Conservation (phyloP, 2,329 filamentous ascomycete genomes). For the Colletotrichum magnum region DNA sequence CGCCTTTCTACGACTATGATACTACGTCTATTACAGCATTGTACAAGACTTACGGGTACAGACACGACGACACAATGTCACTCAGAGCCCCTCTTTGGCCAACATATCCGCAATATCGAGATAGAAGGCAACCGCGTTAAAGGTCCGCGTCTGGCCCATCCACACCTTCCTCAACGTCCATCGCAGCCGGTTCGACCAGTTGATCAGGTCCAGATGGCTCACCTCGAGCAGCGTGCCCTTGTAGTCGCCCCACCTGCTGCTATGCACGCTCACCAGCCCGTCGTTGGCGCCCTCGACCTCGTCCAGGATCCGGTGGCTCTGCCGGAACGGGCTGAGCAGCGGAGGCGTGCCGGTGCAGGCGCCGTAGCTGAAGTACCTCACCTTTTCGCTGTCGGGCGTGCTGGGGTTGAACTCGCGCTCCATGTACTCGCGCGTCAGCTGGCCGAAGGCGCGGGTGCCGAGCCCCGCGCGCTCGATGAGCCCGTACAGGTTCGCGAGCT, state of each 20-base stretch:
- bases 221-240: slow-evolving; percentile 74
- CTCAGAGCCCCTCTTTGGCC: slow-evolving; percentile 72
- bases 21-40: background rate
- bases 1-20: background rate
- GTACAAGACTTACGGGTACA: background rate
- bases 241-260: slow-evolving; percentile 74
- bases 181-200: slow-evolving; percentile 74
- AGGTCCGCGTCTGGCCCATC: slow-evolving; percentile 69
- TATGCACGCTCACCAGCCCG: slow-evolving; percentile 76
- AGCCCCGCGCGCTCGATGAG: slow-evolving; percentile 66
- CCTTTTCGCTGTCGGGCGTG: slow-evolving; percentile 65
- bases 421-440: slow-evolving; percentile 74
- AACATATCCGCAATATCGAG: slow-evolving; percentile 78
- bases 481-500: slow-evolving; percentile 69
- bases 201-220: slow-evolving; percentile 76
- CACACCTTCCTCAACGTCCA: slow-evolving; percentile 67
- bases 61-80: background rate
- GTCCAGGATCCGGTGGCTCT: slow-evolving; percentile 65
- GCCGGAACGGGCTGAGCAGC: slow-evolving; percentile 75
- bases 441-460: slow-evolving; percentile 72
- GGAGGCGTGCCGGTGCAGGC: slow-evolving; percentile 66
- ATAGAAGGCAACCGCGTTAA: slow-evolving; percentile 78
- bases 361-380: slow-evolving; percentile 75
- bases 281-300: slow-evolving; percentile 73
- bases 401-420: slow-evolving; percentile 69